A percentile compares a stretch with the other conserved stretches of the same genome.
Evolutionary conservation across 495 filamentous ascomycete species (phyloP).

Genomic region (Acidiella bohemica): DNA sequence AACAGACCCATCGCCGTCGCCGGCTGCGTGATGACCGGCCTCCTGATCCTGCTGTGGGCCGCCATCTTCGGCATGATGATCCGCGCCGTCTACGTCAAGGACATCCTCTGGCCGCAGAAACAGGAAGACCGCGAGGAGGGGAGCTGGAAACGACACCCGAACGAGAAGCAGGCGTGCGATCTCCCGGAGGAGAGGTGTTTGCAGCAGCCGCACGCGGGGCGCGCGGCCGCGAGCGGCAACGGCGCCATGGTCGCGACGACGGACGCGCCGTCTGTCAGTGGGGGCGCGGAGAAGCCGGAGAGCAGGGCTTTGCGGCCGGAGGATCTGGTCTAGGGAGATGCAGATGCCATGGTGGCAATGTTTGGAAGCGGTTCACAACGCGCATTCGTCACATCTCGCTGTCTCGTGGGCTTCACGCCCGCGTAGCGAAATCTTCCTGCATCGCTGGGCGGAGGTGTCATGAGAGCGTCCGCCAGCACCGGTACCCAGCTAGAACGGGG

Average conservation of each 20-base stretch:
- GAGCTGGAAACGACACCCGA: conserved; percentile 33
- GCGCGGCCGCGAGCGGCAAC: not conserved
- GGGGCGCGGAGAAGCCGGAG: too few species aligned
- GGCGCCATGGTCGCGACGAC: not conserved
- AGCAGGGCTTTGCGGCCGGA: too few species aligned
- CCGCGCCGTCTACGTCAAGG: conserved; percentile 45
- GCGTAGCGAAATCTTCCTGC: too few species aligned
- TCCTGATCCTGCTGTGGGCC: conserved; percentile 54
- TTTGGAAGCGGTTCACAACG: too few species aligned
- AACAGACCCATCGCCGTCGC: conserved; percentile 49
- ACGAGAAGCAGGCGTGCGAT: conserved; percentile 11
- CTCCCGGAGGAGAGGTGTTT: not conserved
- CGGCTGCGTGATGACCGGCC: conserved; percentile 49
- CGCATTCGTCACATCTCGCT: too few species aligned
- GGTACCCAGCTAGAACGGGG: too few species aligned
- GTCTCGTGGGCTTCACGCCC: too few species aligned
- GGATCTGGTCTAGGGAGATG: too few species aligned
- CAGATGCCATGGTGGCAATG: too few species aligned
- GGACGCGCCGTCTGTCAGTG: too few species aligned
- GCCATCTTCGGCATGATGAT: conserved; percentile 61
- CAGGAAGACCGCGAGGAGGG: conserved; percentile 52
- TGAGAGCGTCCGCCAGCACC: too few species aligned
- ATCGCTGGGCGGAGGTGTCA: too few species aligned
- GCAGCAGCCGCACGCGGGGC: not conserved
- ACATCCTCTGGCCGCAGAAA: conserved; percentile 61